Percentiles rank a stretch among this genome's conserved stretches.
These are phyloP conservation scores for Excoecaria cochinchinensis DNA, from an alignment of 345 rosid species.

Conservation along the genomic window DNA sequence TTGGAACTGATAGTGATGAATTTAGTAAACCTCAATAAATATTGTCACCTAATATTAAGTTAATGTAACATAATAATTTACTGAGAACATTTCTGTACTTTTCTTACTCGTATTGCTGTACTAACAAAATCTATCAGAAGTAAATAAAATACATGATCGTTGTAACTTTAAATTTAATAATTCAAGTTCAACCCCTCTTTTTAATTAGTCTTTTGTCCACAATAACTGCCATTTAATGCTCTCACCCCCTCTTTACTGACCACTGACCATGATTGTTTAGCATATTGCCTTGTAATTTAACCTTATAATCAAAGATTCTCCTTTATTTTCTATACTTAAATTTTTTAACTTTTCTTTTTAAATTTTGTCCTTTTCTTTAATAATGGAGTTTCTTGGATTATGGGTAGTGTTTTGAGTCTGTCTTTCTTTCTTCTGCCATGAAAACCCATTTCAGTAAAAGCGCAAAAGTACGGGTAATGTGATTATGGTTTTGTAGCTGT, in stretches of 20 bases:
- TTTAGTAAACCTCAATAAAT: too few species aligned
- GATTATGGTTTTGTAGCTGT: slow-evolving; percentile 2
- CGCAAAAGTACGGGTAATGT: neutral
- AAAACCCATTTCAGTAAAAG: slow-evolving; percentile 9
- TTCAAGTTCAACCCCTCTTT: too few species aligned
- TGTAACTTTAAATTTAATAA: too few species aligned
- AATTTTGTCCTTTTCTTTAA: neutral
- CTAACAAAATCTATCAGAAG: too few species aligned
- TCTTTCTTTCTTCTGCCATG: neutral
- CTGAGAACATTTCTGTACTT: too few species aligned
- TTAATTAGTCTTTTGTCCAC: too few species aligned
- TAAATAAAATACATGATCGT: too few species aligned
- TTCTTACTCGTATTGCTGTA: too few species aligned
- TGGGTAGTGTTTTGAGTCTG: neutral
- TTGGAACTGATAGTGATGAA: too few species aligned
- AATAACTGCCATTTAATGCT: too few species aligned
- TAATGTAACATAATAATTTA: too few species aligned
- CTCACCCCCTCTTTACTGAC: neutral
- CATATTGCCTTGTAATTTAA: slow-evolving; percentile 5
- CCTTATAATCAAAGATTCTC: slow-evolving; percentile 13
- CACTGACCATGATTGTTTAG: slow-evolving; percentile 2
- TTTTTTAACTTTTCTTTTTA: neutral
- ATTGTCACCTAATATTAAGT: too few species aligned
- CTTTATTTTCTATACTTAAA: neutral
- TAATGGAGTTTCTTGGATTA: neutral